A percentile compares a stretch with the other conserved stretches of the same genome.
These are phyloP conservation scores for Populus deltoides DNA, from an alignment of 345 rosid species.

Conservation along the genomic window DNA sequence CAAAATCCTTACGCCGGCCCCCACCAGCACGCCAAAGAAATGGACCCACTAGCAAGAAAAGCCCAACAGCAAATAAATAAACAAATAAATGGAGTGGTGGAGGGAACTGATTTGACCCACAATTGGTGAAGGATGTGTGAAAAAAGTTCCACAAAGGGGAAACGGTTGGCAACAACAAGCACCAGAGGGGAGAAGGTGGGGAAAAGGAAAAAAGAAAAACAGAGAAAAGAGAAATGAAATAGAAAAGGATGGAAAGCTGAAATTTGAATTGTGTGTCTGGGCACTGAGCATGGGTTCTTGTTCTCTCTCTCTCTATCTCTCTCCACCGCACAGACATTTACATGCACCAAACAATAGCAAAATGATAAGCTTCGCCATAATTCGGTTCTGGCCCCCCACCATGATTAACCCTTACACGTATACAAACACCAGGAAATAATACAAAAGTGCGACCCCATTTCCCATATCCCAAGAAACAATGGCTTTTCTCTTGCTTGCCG, in stretches of 20 bases:
- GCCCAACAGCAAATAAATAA: neutral
- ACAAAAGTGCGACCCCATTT: slow-evolving; percentile 18
- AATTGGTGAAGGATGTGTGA: slow-evolving; percentile 29
- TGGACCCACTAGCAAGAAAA: slow-evolving; percentile 11
- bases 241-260: slow-evolving; percentile 37
- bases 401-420: neutral
- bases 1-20: slow-evolving; percentile 4
- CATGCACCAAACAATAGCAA: slow-evolving; percentile 23
- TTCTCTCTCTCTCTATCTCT: neutral
- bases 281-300: neutral
- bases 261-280: slow-evolving; percentile 48
- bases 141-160: slow-evolving; percentile 35
- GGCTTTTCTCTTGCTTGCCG: slow-evolving; percentile 29
- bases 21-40: slow-evolving; percentile 27
- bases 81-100: slow-evolving; percentile 12
- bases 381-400: slow-evolving; percentile 35
- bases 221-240: neutral
- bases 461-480: slow-evolving; percentile 47
- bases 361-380: slow-evolving; percentile 40
- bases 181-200: slow-evolving; percentile 24
- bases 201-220: slow-evolving; percentile 15
- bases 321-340: neutral
- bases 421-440: slow-evolving; percentile 19
- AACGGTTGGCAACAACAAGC: slow-evolving; percentile 41
- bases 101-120: slow-evolving; percentile 35